Percentiles rank a stretch among this genome's conserved stretches.
phyloP scores from a whole-genome alignment of 2,329 filamentous ascomycete genomes.

The Orbilia brochopaga region DNA sequence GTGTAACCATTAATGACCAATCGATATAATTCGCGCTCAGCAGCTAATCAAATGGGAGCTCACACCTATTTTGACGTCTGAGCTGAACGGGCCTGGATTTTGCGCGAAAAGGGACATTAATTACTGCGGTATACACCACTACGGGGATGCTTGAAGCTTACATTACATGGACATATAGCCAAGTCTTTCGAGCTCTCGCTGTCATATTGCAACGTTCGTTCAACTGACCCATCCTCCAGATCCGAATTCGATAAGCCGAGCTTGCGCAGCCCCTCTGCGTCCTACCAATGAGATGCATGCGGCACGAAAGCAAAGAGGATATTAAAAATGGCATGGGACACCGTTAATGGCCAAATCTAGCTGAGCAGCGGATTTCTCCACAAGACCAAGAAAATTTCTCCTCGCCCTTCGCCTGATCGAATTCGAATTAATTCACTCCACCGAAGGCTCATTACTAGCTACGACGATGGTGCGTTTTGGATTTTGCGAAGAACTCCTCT shows the following conservation, averaged over 20 bases:
- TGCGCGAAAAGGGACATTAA: not conserved
- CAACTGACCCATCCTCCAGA: slow-evolving; percentile 4
- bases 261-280: not conserved
- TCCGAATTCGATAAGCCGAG: slow-evolving; percentile 7
- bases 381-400: slow-evolving; percentile 25
- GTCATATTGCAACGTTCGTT: slow-evolving; percentile 3
- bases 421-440: not conserved
- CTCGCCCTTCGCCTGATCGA: not conserved
- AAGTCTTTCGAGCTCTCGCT: too few species aligned
- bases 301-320: slow-evolving; percentile 32
- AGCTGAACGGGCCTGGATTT: not conserved
- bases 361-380: slow-evolving; percentile 33
- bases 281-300: slow-evolving; percentile 36
- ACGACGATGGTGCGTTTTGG: slow-evolving; percentile 1
- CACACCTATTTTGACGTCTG: slow-evolving; percentile 1
- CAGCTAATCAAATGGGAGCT: not conserved
- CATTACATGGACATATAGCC: not conserved
- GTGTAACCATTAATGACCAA: slow-evolving; percentile 3
- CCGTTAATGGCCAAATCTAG: slow-evolving; percentile 37
- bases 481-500: slow-evolving; percentile 45
- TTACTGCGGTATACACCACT: slow-evolving; percentile 1
- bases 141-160: not conserved
- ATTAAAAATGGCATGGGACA: slow-evolving; percentile 19
- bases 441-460: not conserved
- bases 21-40: not conserved